phyloP scores from a whole-genome alignment of 768 basidiomycete species.

The Boletales sp. region DNA sequence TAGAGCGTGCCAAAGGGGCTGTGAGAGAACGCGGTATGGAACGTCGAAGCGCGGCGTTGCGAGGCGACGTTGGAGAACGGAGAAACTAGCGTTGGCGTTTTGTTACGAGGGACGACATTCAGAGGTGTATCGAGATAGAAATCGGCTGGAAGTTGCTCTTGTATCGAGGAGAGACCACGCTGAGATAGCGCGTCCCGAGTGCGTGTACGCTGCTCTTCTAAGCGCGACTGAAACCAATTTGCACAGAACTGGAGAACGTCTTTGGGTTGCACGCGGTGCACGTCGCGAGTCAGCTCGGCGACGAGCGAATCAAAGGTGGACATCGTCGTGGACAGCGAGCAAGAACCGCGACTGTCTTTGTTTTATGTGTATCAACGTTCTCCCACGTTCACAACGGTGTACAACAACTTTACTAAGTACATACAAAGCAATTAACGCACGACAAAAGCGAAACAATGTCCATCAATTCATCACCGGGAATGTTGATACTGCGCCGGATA shows the following conservation, averaged over 20 bases:
- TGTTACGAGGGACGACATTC: conserved; percentile 25
- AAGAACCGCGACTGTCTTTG: conserved; percentile 1
- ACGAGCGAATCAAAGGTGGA: conserved; percentile 84
- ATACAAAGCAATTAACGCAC: conserved; percentile 8
- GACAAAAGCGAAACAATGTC: not conserved
- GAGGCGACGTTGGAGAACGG: conserved; percentile 52
- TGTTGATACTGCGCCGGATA: conserved; percentile 33
- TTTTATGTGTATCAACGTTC: conserved; percentile 6
- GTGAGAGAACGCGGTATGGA: conserved; percentile 47
- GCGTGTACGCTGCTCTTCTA: conserved; percentile 80
- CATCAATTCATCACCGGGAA: conserved; percentile 17
- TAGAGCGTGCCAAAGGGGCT: conserved; percentile 80
- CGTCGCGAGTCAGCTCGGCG: conserved; percentile 82
- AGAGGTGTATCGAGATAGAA: conserved; percentile 55
- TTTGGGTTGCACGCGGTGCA: conserved; percentile 79
- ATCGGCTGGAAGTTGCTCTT: conserved; percentile 52
- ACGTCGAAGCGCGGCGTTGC: conserved; percentile 52
- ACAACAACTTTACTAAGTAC: not conserved
- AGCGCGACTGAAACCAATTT: conserved; percentile 88
- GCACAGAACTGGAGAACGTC: conserved; percentile 92
- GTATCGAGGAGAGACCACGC: conserved; percentile 45
- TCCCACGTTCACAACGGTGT: conserved; percentile 25
- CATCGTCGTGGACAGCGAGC: conserved; percentile 25
- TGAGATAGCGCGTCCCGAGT: conserved; percentile 58
- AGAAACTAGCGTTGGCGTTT: conserved; percentile 44